Evolutionary conservation across 129 eudicot genomes (phyloP).

Genomic region (Saussurea involucrata): DNA sequence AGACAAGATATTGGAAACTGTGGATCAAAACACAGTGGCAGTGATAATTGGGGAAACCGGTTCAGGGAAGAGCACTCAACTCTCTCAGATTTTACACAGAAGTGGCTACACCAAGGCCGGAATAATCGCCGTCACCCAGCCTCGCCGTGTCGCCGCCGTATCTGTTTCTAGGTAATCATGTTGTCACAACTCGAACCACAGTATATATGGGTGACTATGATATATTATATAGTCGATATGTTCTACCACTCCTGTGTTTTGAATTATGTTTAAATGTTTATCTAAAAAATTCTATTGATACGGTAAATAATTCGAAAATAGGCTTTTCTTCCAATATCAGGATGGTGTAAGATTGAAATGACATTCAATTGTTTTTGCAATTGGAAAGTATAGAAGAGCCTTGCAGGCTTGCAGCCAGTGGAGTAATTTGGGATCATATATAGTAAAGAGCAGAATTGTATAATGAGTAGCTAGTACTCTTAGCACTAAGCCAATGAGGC

Average conservation of each 20-base stretch:
- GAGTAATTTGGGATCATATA: neutral
- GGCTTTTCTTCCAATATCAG: neutral
- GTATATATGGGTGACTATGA: neutral
- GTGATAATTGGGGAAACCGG: constrained; percentile 93
- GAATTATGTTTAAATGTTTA: neutral
- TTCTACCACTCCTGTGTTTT: neutral
- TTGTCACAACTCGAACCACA: neutral
- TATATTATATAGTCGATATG: neutral
- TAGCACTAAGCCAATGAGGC: neutral
- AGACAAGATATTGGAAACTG: constrained; percentile 66
- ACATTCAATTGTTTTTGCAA: neutral
- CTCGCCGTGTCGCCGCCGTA: constrained; percentile 98
- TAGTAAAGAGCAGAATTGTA: neutral
- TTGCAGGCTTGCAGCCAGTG: neutral
- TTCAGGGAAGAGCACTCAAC: constrained; percentile 95
- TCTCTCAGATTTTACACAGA: constrained; percentile 80
- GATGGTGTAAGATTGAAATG: neutral
- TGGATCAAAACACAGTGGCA: constrained; percentile 55
- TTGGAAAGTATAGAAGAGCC: neutral
- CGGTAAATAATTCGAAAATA: neutral
- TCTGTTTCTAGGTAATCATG: constrained; percentile 60
- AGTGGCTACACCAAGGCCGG: constrained; percentile 74
- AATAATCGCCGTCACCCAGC: constrained; percentile 87
- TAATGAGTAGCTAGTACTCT: neutral
- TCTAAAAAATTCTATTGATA: neutral